phyloP scores from a whole-genome alignment of 768 basidiomycete species.

The Fistulinella prunicolor region DNA sequence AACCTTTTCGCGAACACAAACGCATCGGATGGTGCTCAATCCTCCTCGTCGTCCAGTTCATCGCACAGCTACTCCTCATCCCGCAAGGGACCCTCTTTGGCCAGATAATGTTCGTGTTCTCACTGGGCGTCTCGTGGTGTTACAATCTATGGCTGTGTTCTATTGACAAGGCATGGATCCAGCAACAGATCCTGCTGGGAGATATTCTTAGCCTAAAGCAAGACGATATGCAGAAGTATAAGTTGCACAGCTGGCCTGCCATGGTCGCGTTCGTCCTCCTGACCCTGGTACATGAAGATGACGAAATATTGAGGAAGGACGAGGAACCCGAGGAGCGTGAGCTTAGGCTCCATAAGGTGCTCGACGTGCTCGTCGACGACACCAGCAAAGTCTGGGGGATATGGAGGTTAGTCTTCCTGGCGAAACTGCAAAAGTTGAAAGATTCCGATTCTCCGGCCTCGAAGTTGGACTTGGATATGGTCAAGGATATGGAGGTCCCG shows the following conservation, averaged over 20 bases:
- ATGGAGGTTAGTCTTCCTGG: conserved; percentile 1
- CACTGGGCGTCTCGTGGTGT: conserved; percentile 28
- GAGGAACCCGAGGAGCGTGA: too few relatives aligned
- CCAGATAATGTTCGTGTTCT: conserved; percentile 13
- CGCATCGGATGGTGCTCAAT: conserved; percentile 28
- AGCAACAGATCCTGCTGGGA: conserved; percentile 8
- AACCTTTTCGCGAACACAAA: conserved; percentile 5
- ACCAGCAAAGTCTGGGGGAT: conserved; percentile 1
- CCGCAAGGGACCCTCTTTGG: conserved; percentile 12
- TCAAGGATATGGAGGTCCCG: neutral
- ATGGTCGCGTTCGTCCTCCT: conserved; percentile 12
- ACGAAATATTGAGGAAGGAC: too few relatives aligned
- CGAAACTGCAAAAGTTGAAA: neutral
- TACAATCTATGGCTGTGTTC: conserved; percentile 31
- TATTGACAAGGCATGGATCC: conserved; percentile 28
- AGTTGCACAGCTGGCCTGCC: conserved; percentile 8
- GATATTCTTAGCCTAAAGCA: neutral
- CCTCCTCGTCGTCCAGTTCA: conserved; percentile 28
- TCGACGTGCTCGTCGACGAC: conserved; percentile 4
- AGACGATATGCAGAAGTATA: neutral
- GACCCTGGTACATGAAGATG: conserved; percentile 5
- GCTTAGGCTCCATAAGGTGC: neutral
- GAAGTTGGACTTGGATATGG: neutral
- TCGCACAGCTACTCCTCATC: conserved; percentile 24
- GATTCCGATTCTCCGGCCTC: neutral